Evolutionary conservation across 768 basidiomycete species (phyloP), one percentile per base, ranked within the genome.

Genomic region (Hydnomerulius pinastri): DNA sequence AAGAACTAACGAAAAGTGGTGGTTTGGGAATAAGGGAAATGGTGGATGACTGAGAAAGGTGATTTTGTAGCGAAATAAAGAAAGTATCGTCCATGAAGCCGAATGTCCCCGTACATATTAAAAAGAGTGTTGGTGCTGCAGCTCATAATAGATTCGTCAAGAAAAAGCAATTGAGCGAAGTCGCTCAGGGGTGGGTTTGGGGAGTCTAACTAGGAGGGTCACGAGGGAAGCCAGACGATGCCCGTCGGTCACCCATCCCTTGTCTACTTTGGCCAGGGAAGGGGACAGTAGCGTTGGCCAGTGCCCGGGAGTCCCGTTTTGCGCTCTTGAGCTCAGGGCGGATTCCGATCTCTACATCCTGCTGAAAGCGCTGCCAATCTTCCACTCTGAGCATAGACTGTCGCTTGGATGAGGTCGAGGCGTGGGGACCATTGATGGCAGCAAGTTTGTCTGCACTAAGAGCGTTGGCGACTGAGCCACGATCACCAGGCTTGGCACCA

Each of bases 341-440:
- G 39, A 71, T 12, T 9, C 67, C 67, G 11, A 69, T 32, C 42
- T 69, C 70, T 5, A 66, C 64, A 38, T 81, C 78, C 45, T 81
- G 74, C 63, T 91, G 90, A 59, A 83, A 78, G 55, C 80, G 79
- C 67, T 89, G 85, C 90, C 90, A 92, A 63, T 90, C 90, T 66
- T 90, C 87, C 33, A 92, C 90, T 64, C 90, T 90, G 74, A 91
- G 67, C 63, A 78, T 82, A 35, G 88, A 90, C 66, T 85, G 66
- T 40, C 87, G 81, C 58, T 80, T 82, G 37, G 85, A 82, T 29
- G 80, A 73, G 24, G 72, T 62, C 12, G 66, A n/a, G 11, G 35
- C 50, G 28, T 60, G 56, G 2, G 47, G 40, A 13, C 69, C 71
- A 20, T 63, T 57, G 43, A 74, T 62, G 23, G 66, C 61, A 37